A percentile compares a stretch with the other conserved stretches of the same genome.
phyloP scores from a whole-genome alignment of 495 filamentous ascomycete genomes.

The Aspergillus campestris region DNA sequence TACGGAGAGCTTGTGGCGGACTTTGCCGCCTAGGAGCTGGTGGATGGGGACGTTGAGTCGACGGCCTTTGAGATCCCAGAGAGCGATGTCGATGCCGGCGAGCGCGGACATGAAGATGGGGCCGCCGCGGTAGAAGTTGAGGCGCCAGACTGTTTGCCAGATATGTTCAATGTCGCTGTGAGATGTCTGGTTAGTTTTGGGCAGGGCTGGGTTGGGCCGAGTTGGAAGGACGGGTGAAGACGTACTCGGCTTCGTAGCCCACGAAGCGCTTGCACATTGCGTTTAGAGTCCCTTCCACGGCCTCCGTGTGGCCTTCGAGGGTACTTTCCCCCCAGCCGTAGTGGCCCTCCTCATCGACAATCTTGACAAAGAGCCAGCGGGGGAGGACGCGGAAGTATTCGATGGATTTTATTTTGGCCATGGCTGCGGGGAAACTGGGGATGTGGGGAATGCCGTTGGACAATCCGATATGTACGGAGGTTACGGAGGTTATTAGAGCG shows the following conservation, averaged over 20 bases:
- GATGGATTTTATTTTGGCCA: conserved; percentile 60
- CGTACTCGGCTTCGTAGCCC: conserved; percentile 67
- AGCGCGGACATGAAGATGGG: conserved; percentile 76
- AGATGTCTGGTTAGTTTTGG: background rate
- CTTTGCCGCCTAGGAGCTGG: conserved; percentile 65
- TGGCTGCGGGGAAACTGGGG: conserved; percentile 15
- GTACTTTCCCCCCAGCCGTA: conserved; percentile 76
- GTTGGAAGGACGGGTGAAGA: background rate
- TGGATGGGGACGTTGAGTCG: conserved; percentile 58
- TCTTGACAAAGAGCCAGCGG: conserved; percentile 74
- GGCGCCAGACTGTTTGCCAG: conserved; percentile 65
- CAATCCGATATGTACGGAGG: too few relatives aligned
- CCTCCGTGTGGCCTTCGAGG: conserved; percentile 67
- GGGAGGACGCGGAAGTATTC: conserved; percentile 70
- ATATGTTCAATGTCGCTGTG: conserved; percentile 69
- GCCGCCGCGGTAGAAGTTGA: conserved; percentile 69
- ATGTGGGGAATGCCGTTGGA: background rate
- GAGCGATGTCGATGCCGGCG: conserved; percentile 68
- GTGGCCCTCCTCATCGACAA: conserved; percentile 53
- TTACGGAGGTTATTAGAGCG: background rate
- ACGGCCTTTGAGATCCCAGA: conserved; percentile 65
- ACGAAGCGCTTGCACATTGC: conserved; percentile 54
- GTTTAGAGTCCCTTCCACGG: conserved; percentile 67
- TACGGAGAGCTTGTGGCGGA: conserved; percentile 61
- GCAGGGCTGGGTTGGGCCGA: background rate